These are phyloP conservation scores for Chaetomium olivaceum DNA, from an alignment of 2,329 filamentous ascomycete genomes.

Conservation along the genomic window DNA sequence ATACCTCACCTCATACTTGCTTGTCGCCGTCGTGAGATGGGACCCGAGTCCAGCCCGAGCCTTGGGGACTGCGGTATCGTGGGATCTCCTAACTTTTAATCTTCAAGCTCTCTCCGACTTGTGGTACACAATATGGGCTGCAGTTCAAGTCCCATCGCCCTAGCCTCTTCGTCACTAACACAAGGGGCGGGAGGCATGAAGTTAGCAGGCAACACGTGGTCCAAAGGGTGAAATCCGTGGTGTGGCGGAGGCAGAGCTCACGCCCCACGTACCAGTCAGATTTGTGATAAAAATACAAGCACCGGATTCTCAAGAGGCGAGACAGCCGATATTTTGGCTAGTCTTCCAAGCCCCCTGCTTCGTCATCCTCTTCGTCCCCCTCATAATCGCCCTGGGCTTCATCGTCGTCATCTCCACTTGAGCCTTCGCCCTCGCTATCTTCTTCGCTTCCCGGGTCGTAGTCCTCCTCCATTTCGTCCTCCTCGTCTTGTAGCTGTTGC, in stretches of 20 bases:
- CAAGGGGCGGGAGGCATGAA: neutral
- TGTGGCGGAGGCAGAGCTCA: neutral
- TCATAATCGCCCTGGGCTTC: slow-evolving; percentile 41
- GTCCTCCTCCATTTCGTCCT: slow-evolving; percentile 66
- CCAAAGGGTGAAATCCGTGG: neutral
- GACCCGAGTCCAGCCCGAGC: no score
- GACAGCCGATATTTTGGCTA: neutral
- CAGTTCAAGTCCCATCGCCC: no score
- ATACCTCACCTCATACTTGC: no score
- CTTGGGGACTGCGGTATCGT: no score
- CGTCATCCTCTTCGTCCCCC: slow-evolving; percentile 44
- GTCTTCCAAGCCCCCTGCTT: slow-evolving; percentile 32
- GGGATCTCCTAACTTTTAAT: neutral
- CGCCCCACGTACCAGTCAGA: neutral
- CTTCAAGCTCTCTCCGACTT: no score
- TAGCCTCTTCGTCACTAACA: neutral
- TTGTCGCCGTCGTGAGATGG: no score
- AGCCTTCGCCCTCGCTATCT: slow-evolving; percentile 58
- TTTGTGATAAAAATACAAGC: neutral
- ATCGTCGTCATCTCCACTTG: slow-evolving; percentile 52
- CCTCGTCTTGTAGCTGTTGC: slow-evolving; percentile 58
- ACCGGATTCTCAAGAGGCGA: neutral
- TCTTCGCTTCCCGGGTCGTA: slow-evolving; percentile 64
- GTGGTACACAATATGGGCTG: no score
- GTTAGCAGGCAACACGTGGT: neutral